A percentile compares a stretch with the other conserved stretches of the same genome.
Conservation (phyloP, 441 rosid genomes). For the Arabidopsis lyrata region DNA sequence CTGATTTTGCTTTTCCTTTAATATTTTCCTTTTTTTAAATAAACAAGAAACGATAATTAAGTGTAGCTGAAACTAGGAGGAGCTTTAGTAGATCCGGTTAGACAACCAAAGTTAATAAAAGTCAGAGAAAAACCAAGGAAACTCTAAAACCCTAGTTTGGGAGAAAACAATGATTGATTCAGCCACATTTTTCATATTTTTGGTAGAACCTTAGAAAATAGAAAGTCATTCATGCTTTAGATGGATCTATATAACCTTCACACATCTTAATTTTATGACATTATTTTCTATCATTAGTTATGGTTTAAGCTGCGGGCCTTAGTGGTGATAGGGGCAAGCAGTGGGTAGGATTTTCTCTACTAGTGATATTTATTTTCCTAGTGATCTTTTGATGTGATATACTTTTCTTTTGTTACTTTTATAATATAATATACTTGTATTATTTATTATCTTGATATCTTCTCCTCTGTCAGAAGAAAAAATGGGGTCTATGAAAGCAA, state of each 20-base stretch:
- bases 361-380: constrained; percentile 25
- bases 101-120: background rate
- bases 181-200: constrained; percentile 4
- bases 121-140: background rate
- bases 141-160: constrained; percentile 35
- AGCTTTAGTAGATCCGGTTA: too few relatives aligned
- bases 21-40: background rate
- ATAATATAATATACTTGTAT: constrained; percentile 25
- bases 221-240: background rate
- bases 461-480: constrained; percentile 45
- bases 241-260: constrained; percentile 22
- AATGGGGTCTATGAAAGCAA: constrained; percentile 50
- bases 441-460: constrained; percentile 37
- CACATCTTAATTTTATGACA: constrained; percentile 41
- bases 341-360: constrained; percentile 39
- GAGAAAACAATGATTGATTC: constrained; percentile 15
- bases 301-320: constrained; percentile 13
- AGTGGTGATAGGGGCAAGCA: constrained; percentile 15
- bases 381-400: constrained; percentile 26
- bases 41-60: background rate
- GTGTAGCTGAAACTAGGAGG: background rate
- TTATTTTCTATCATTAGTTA: constrained; percentile 38
- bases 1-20: constrained; percentile 4
- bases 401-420: constrained; percentile 39
- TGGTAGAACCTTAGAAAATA: constrained; percentile 14